A percentile compares a stretch with the other conserved stretches of the same genome.
Evolutionary conservation across 495 filamentous ascomycete species (phyloP).

Genomic region (Podospora conica): DNA sequence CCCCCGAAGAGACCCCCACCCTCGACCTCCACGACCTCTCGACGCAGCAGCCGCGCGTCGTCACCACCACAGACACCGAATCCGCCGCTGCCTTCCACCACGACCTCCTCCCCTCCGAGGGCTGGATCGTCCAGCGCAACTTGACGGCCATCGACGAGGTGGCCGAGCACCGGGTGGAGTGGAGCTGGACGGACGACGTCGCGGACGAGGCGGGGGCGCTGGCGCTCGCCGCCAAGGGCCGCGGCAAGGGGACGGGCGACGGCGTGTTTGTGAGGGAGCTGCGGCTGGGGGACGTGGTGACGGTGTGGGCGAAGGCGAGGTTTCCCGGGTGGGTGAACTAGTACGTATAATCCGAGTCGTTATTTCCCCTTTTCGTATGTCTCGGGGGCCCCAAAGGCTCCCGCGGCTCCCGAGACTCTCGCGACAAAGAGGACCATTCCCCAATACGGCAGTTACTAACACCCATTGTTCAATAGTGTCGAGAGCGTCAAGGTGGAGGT

Average conservation of each 20-base stretch:
- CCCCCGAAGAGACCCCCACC: background rate
- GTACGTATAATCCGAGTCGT: too few species aligned
- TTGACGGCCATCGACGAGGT: conserved; percentile 26
- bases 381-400: too few species aligned
- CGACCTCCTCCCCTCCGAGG: conserved; percentile 33
- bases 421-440: too few species aligned
- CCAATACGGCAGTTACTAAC: too few species aligned
- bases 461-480: too few species aligned
- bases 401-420: too few species aligned
- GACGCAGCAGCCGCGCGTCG: conserved; percentile 16
- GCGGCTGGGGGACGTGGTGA: conserved; percentile 58
- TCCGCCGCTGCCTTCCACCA: conserved; percentile 26
- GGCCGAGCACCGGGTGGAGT: conserved; percentile 46
- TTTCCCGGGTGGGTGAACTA: conserved; percentile 59
- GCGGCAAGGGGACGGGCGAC: conserved; percentile 50
- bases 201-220: conserved; percentile 38
- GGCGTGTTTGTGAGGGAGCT: conserved; percentile 52
- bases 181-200: conserved; percentile 49
- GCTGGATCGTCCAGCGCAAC: conserved; percentile 51
- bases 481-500: conserved; percentile 52
- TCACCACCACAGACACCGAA: background rate
- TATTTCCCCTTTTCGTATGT: too few species aligned
- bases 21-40: conserved; percentile 11
- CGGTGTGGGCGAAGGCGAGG: conserved; percentile 57
- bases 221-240: conserved; percentile 34